These are phyloP conservation scores for Dryas drummondii DNA, from an alignment of 306 rosid species.

Conservation along the genomic window DNA sequence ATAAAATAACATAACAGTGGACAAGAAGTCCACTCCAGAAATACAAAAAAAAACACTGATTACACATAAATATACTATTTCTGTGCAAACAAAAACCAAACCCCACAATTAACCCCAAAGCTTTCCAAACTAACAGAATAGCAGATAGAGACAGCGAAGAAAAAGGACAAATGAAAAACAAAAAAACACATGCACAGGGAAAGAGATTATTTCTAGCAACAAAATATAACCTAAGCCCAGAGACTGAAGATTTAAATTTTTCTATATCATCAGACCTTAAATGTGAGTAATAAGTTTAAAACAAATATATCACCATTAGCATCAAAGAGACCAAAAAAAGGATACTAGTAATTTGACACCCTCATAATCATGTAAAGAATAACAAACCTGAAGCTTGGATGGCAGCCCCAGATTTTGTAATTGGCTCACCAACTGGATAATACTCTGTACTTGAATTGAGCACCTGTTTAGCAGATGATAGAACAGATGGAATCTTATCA, in stretches of 20 bases:
- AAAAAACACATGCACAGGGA: no score
- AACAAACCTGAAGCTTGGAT: slow-evolving; percentile 85
- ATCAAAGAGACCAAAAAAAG: not conserved
- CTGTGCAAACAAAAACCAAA: no score
- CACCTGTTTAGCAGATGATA: slow-evolving; percentile 68
- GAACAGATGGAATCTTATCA: slow-evolving; percentile 33
- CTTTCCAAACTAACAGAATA: no score
- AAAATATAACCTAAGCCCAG: not conserved
- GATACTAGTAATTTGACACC: not conserved
- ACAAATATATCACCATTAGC: not conserved
- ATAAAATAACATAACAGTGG: no score
- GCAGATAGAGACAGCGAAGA: no score
- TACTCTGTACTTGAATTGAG: slow-evolving; percentile 46
- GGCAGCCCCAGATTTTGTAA: slow-evolving; percentile 68
- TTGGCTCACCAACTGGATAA: slow-evolving; percentile 70
- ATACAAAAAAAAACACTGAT: no score
- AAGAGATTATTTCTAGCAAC: not conserved
- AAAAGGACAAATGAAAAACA: no score
- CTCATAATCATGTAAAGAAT: slow-evolving; percentile 6
- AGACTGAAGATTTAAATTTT: not conserved
- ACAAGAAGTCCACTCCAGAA: no score
- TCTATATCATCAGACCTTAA: not conserved
- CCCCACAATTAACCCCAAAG: no score
- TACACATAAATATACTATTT: no score
- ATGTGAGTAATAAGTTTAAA: not conserved